A percentile compares a stretch with the other conserved stretches of the same genome.
phyloP scores from a whole-genome alignment of 83 land plant species.

The Picea abies region DNA sequence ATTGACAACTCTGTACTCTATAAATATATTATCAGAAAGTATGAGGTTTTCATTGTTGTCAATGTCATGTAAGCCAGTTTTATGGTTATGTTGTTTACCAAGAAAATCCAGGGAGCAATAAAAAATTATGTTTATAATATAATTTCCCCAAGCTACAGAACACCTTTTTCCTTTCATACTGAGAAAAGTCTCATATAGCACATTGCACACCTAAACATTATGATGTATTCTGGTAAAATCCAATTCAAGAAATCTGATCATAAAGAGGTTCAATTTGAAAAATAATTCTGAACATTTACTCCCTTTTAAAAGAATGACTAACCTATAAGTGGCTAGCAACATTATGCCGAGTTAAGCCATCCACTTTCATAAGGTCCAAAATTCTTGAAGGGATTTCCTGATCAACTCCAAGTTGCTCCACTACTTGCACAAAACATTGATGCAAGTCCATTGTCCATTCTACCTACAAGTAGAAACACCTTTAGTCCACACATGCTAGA shows the following conservation, averaged over 20 bases:
- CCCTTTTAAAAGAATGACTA: constrained; percentile 2
- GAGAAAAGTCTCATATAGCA: not conserved
- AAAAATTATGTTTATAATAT: not conserved
- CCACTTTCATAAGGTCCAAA: too few relatives aligned
- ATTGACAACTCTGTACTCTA: not conserved
- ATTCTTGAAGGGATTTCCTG: too few relatives aligned
- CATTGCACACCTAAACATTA: not conserved
- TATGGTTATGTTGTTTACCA: not conserved
- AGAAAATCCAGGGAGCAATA: not conserved
- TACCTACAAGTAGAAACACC: too few relatives aligned
- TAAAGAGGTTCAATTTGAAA: not conserved
- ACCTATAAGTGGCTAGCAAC: constrained; percentile 82
- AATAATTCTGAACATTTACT: not conserved
- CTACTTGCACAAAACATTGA: too few relatives aligned
- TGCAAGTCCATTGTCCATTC: too few relatives aligned
- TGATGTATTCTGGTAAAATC: not conserved
- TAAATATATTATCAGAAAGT: not conserved
- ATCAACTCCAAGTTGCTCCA: too few relatives aligned
- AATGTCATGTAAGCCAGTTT: not conserved
- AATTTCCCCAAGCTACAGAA: not conserved
- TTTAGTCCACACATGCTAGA: too few relatives aligned
- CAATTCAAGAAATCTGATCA: not conserved
- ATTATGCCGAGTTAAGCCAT: constrained; percentile 66
- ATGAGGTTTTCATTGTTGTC: not conserved
- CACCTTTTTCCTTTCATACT: not conserved